Conservation (phyloP, 2,329 filamentous ascomycete species). For the Claviceps paspali region DNA sequence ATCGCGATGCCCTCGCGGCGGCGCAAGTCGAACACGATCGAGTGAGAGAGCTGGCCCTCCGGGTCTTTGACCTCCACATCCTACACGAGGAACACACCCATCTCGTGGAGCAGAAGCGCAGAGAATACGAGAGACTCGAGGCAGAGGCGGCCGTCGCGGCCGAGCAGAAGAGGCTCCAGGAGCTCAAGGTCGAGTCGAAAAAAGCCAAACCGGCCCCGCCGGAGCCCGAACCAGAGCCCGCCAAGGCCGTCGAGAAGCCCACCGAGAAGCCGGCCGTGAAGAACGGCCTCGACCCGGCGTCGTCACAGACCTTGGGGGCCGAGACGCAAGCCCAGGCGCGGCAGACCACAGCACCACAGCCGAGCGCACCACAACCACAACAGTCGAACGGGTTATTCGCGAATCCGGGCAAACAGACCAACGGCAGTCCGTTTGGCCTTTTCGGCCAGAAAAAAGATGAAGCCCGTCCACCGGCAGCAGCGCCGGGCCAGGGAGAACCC, state of each 20-base stretch:
- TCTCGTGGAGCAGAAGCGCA: slow-evolving; percentile 28
- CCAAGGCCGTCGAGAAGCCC: slow-evolving; percentile 2
- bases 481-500: neutral
- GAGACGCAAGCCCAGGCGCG: slow-evolving; percentile 5
- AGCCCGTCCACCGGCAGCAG: neutral
- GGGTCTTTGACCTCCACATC: slow-evolving; percentile 32
- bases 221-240: slow-evolving; percentile 15
- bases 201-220: slow-evolving; percentile 28
- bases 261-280: neutral
- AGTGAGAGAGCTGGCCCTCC: slow-evolving; percentile 37
- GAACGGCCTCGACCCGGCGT: neutral
- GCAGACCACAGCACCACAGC: slow-evolving; percentile 2
- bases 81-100: slow-evolving; percentile 28
- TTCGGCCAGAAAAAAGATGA: neutral
- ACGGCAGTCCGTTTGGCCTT: slow-evolving; percentile 3
- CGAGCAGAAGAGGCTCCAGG: slow-evolving; percentile 32
- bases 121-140: slow-evolving; percentile 29
- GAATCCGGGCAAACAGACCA: slow-evolving; percentile 11
- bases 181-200: slow-evolving; percentile 29
- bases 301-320: slow-evolving; percentile 8
- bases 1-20: slow-evolving; percentile 49
- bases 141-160: slow-evolving; percentile 29
- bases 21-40: slow-evolving; percentile 52
- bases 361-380: slow-evolving; percentile 2
- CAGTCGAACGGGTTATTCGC: slow-evolving; percentile 10